Base-by-base conservation (phyloP, 1,284 basidiomycete species). In the Boletus putidus region DNA sequence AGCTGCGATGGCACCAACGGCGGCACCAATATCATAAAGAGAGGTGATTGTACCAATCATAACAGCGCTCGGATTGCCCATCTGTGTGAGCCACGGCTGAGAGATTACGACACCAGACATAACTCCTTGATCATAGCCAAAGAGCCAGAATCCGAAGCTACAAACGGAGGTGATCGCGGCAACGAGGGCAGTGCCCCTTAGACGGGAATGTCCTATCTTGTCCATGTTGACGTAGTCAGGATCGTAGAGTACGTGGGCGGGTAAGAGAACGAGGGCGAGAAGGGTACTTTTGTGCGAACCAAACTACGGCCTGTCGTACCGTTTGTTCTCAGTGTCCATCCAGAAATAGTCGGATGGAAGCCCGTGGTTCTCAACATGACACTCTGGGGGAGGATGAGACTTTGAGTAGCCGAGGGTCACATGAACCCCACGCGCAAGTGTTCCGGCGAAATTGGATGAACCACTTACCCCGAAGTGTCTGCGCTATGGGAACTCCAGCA, bases 31-130 rank as follows among this genome's bases (percentile, higher is more conserved):
- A 35, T 62, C 61, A 35, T 65, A 65, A 14, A 63, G 47, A n/a
- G 62, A 65, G 2, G 63, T 65, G 25, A 63, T 65, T 8, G 64
- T 63, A n/a, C 62, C 62, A n/a, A 63, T 63, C 62, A 63, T 59
- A 1, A 63, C 63, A 10, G 61, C 53, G 21, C 64, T 65, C 21
- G 63, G 62, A 49, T 65, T 46, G 14, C 55, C 62, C 62, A 63
- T 63, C 29, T 63, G 64, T n/a, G n/a, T 33, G 48, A 63, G 55
- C 61, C 62, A 63, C 20, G 55, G 44, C 45, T 60, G 51, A 45
- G 62, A 65, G 16, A 63, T 6, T 10, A 63, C 55, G 1, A 66
- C 51, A 12, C 64, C 62, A 11, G 62, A 65, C 62, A 63, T 65
- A 14, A 63, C 56, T 0, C 64, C 64, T 42, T 60, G 62, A 60